A percentile compares a stretch with the other conserved stretches of the same genome.
Conservation (phyloP, 108 stramenopile genomes). For the Nitzschia sp. region DNA sequence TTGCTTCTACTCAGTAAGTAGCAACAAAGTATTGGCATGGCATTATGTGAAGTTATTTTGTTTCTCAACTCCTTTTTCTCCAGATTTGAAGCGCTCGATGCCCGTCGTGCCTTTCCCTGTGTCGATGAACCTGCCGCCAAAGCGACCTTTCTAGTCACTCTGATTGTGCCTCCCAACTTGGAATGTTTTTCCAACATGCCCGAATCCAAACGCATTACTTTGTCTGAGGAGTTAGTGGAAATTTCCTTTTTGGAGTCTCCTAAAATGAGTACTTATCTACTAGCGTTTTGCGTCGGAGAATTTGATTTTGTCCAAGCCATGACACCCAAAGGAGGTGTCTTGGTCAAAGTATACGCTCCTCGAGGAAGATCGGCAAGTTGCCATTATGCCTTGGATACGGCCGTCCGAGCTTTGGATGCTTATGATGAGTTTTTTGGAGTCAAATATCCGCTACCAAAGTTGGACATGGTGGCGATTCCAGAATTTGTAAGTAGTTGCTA, state of each 20-base stretch:
- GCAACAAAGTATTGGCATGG: too few relatives aligned
- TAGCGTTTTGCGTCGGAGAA: constrained; percentile 92
- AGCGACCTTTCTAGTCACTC: constrained; percentile 85
- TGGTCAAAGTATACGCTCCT: constrained; percentile 92
- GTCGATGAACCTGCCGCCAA: constrained; percentile 98
- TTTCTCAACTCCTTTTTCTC: too few relatives aligned
- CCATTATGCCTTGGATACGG: constrained; percentile 87
- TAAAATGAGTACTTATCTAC: constrained; percentile 93
- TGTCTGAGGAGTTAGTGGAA: constrained; percentile 42
- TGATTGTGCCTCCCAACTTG: constrained; percentile 75
- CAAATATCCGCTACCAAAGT: constrained; percentile 94
- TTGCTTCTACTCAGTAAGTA: constrained; percentile 97
- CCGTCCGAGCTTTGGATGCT: constrained; percentile 72
- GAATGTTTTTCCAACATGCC: constrained; percentile 97
- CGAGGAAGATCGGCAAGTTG: constrained; percentile 86
- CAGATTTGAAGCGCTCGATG: constrained; percentile 97
- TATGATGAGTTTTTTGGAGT: constrained; percentile 89
- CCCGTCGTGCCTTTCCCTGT: constrained; percentile 93
- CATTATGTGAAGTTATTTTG: too few relatives aligned
- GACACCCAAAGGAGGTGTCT: constrained; percentile 70
- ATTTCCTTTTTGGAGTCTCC: constrained; percentile 82
- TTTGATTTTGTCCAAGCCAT: constrained; percentile 82
- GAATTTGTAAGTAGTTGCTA: constrained; percentile 51
- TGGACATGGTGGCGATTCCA: constrained; percentile 95
- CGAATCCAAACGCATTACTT: constrained; percentile 62